Conservation (phyloP, 2,329 filamentous ascomycete genomes). For the Xylariaceae sp. region DNA sequence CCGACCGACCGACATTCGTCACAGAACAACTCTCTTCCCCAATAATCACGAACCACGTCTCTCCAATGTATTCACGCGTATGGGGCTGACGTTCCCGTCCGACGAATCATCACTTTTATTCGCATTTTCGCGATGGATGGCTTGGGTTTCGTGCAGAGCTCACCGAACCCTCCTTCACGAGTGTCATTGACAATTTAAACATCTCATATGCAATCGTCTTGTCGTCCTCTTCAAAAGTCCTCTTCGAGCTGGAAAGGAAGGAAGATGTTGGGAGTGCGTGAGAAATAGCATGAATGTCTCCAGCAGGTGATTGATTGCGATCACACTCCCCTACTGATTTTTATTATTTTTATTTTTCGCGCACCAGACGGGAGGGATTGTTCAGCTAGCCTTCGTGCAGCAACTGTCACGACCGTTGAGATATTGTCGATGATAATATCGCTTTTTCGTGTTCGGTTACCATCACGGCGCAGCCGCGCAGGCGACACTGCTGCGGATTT, state of each 20-base stretch:
- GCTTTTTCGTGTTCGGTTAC: not conserved
- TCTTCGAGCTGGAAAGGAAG: too few species aligned
- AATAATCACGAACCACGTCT: not conserved
- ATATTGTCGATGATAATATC: not conserved
- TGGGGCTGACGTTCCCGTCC: not conserved
- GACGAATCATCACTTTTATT: not conserved
- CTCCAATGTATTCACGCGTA: not conserved
- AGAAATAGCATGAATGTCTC: not conserved
- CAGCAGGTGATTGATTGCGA: not conserved
- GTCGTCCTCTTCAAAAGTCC: too few species aligned
- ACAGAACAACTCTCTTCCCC: not conserved
- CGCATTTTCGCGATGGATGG: not conserved
- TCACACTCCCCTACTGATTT: not conserved
- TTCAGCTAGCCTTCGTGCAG: not conserved
- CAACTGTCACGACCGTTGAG: not conserved
- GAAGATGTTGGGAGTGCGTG: not conserved
- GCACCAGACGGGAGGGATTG: not conserved
- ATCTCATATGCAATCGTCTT: too few species aligned
- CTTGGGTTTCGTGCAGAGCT: not conserved
- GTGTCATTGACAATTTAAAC: not conserved
- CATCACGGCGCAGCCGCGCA: not conserved
- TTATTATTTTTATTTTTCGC: not conserved
- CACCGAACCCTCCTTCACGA: not conserved
- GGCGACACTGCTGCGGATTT: not conserved
- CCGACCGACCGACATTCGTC: not conserved